A percentile compares a stretch with the other conserved stretches of the same genome.
These are phyloP conservation scores for Pseudogymnoascus sp. DNA, from an alignment of 2,329 filamentous ascomycete genomes.

Conservation along the genomic window DNA sequence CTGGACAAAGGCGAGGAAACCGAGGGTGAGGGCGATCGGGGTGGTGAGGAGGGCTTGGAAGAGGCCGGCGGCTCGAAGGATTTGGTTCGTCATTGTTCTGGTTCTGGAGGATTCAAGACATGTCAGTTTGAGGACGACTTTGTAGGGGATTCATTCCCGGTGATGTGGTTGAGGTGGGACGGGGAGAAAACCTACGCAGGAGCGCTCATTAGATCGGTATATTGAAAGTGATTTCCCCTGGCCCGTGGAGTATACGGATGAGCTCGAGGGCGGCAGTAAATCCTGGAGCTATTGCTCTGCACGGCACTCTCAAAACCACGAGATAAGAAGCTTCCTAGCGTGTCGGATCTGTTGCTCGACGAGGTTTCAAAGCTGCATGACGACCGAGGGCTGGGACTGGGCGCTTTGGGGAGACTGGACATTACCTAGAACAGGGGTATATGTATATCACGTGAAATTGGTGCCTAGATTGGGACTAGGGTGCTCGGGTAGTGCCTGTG, in stretches of 20 bases:
- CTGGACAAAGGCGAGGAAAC: background rate
- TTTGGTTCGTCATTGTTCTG: slow-evolving; percentile 13
- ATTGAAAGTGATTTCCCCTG: background rate
- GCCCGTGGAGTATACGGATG: background rate
- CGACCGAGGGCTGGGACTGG: background rate
- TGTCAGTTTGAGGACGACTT: background rate
- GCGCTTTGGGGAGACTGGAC: background rate
- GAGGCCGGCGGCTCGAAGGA: slow-evolving; percentile 15
- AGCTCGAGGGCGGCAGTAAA: background rate
- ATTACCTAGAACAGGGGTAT: background rate
- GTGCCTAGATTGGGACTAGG: background rate
- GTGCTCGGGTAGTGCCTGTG: background rate
- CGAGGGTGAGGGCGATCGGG: slow-evolving; percentile 13
- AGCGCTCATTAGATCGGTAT: background rate
- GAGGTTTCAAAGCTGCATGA: background rate
- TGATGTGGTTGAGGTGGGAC: background rate
- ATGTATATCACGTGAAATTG: background rate
- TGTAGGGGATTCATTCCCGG: background rate
- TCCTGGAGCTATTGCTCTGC: background rate
- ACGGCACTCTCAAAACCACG: background rate
- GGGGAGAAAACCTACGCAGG: background rate
- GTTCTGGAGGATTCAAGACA: background rate
- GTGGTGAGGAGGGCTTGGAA: slow-evolving; percentile 18
- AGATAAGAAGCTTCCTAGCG: background rate
- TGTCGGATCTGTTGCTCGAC: background rate